phyloP scores from a whole-genome alignment of 768 basidiomycete species.

The Auriculariales sp. region DNA sequence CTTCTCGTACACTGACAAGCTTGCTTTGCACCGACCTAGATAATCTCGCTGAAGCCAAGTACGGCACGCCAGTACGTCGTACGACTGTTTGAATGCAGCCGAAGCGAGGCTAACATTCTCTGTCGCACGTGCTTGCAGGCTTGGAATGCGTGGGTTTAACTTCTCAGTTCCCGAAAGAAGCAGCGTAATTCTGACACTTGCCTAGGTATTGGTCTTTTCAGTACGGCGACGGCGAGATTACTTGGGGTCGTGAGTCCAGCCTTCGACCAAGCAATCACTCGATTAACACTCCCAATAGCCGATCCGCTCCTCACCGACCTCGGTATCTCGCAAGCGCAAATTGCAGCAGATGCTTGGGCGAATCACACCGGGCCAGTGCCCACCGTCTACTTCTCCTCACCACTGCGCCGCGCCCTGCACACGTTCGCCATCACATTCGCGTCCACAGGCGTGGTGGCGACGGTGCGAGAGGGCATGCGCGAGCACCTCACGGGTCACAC shows the following conservation, averaged over 20 bases:
- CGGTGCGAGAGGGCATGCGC: too few relatives aligned
- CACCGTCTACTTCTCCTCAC: background rate
- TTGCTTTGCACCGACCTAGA: background rate
- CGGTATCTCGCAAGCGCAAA: background rate
- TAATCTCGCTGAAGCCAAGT: background rate
- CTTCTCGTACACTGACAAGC: background rate
- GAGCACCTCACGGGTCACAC: background rate
- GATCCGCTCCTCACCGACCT: background rate
- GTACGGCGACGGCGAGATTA: background rate
- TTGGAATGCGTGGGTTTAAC: background rate
- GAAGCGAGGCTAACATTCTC: too few relatives aligned
- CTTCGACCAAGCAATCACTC: background rate
- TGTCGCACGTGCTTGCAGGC: background rate
- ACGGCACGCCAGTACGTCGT: background rate
- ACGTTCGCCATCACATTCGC: background rate
- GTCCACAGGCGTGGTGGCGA: too few relatives aligned
- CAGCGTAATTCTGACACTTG: too few relatives aligned
- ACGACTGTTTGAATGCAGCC: too few relatives aligned
- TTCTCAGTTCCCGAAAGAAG: background rate
- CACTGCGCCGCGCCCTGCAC: background rate
- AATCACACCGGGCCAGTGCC: background rate
- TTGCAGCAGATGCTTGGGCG: background rate
- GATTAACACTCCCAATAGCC: background rate
- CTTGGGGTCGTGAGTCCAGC: background rate
- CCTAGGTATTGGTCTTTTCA: background rate